Base-by-base conservation (phyloP, 805 yeast genomes). In the Phaffomyces antillensis region DNA sequence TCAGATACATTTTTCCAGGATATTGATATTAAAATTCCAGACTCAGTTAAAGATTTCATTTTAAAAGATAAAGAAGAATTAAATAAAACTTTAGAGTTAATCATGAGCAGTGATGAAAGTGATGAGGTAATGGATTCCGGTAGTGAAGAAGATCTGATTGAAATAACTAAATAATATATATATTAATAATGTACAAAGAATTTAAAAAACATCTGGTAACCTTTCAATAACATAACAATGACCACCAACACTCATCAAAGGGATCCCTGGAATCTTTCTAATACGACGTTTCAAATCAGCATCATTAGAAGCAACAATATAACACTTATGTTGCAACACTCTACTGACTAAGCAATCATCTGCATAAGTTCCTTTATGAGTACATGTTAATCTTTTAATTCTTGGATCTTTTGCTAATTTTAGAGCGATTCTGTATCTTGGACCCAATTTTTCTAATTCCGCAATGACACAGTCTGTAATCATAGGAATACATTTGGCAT, bases 401-500 rank as follows among this genome's bases (percentile, higher is more conserved):
- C 98, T 73, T 37, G 97, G 96, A 62, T 93, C 99, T 54, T 86
- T 84, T 20, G 99, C 99, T 59, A 93, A 70, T 47, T 84, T 81
- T 53, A 93, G 72, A 0, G 99, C 99, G 52, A 93, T 93, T 60
- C 98, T 76, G 65, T 86, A 93, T 62, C 83, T 87, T 26, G 96
- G 96, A 0, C 99, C 99, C 47, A 93, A 71, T 62, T 93, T 93
- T 59, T 93, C 99, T 64, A 93, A 72, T 71, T 93, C 99, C 0
- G 99, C 99, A 83, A 93, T 79, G 20, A 93, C 99, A 70, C 99
- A 93, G 65, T 93, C 99, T 3, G 99, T 93, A 37, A 93, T 83
- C 41, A 90, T 77, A 12, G 98, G 98, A 40, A 91, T 87, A 71
- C 97, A 89, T 61, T 93, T 88, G 38, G 99, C 99, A 61, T 83